These are phyloP conservation scores for Artemisia tridentata DNA, from an alignment of 129 eudicot genomes.

Conservation along the genomic window DNA sequence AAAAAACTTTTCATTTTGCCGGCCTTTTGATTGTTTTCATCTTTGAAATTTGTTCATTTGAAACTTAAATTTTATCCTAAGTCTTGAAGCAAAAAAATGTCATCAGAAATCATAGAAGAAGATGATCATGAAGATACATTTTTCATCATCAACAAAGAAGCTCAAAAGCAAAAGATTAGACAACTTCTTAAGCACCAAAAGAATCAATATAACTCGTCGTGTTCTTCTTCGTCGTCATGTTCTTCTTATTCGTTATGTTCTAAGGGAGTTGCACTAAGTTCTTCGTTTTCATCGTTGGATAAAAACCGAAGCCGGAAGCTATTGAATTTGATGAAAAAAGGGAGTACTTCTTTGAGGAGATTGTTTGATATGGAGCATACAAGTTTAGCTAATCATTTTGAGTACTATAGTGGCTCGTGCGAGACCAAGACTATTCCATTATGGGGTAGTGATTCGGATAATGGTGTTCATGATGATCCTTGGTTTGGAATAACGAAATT, in stretches of 20 bases:
- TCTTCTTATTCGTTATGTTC: constrained; percentile 44
- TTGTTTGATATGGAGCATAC: constrained; percentile 80
- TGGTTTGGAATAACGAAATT: constrained; percentile 45
- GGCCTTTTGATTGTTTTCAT: constrained; percentile 25
- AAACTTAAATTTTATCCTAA: constrained; percentile 17
- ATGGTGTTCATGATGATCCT: constrained; percentile 53
- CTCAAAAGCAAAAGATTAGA: constrained; percentile 46
- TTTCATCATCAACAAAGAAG: constrained; percentile 40
- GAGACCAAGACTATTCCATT: constrained; percentile 53
- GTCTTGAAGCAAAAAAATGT: constrained; percentile 31
- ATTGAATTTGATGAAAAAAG: constrained; percentile 62
- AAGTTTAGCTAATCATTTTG: constrained; percentile 54
- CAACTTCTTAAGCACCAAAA: constrained; percentile 52
- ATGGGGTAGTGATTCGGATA: constrained; percentile 80
- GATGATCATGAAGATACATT: constrained; percentile 35
- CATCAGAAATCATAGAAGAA: constrained; percentile 52
- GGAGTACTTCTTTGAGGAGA: constrained; percentile 65
- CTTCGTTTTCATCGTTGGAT: constrained; percentile 42
- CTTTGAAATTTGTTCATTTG: constrained; percentile 17
- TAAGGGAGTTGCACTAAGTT: constrained; percentile 26
- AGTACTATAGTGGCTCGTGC: constrained; percentile 53
- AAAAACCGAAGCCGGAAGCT: constrained; percentile 37
- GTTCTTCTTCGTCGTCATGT: constrained; percentile 30
- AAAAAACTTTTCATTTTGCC: background rate
- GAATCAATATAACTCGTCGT: constrained; percentile 39